These are phyloP conservation scores for Lepidium aucheri DNA, from an alignment of 345 rosid genomes.

Conservation along the genomic window DNA sequence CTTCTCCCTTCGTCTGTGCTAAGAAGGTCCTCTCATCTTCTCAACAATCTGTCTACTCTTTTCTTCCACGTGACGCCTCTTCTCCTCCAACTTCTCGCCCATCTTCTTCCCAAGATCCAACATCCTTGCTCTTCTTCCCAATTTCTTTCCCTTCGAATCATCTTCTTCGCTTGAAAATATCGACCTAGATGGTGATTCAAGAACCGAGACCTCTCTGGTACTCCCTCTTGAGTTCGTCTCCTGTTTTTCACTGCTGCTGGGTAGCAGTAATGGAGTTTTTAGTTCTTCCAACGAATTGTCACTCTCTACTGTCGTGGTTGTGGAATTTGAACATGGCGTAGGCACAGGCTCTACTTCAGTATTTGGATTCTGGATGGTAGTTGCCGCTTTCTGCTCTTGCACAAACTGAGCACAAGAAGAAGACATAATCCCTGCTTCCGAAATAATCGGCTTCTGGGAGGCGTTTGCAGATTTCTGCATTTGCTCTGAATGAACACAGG, in stretches of 20 bases:
- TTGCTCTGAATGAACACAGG: conserved; percentile 34
- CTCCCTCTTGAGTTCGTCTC: conserved; percentile 25
- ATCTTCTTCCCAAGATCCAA: conserved; percentile 74
- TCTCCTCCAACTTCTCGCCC: conserved; percentile 91
- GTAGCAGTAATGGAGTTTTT: conserved; percentile 39
- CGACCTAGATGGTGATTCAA: conserved; percentile 21
- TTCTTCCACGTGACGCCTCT: conserved; percentile 80
- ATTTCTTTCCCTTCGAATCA: conserved; percentile 50
- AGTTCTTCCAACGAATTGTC: conserved; percentile 44
- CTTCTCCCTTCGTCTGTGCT: not conserved
- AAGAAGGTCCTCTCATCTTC: conserved; percentile 63
- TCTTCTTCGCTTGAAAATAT: conserved; percentile 35
- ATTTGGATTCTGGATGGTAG: conserved; percentile 1
- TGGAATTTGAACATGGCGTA: conserved; percentile 16
- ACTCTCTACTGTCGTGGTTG: conserved; percentile 14
- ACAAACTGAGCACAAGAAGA: conserved; percentile 30
- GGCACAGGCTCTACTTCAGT: conserved; percentile 11
- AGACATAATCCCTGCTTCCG: not conserved
- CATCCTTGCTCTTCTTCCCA: conserved; percentile 73
- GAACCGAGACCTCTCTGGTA: conserved; percentile 21
- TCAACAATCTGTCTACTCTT: conserved; percentile 70
- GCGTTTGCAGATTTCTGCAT: conserved; percentile 24
- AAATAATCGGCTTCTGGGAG: conserved; percentile 11
- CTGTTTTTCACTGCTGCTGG: conserved; percentile 24
- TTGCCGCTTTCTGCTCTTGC: conserved; percentile 24